phyloP scores from a whole-genome alignment of 1,284 basidiomycete genomes.

The Hymenochaete sp. region DNA sequence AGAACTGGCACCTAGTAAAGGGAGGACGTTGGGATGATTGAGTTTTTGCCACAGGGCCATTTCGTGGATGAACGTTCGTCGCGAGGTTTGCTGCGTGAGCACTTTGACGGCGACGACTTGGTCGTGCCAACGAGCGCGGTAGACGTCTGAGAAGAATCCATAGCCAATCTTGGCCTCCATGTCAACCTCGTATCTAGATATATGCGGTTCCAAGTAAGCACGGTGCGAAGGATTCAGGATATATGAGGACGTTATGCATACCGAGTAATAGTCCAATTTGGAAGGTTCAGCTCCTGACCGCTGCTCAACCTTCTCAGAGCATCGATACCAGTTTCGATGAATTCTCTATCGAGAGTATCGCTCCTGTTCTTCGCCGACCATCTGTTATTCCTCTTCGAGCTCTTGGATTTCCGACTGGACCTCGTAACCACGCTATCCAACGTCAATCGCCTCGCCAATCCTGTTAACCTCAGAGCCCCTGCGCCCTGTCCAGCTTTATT shows the following conservation, averaged over 20 bases:
- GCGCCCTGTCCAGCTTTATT: conserved; percentile 1
- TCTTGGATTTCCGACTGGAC: conserved; percentile 11
- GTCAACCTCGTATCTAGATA: conserved; percentile 51
- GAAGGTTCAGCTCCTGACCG: conserved; percentile 33
- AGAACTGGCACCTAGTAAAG: conserved; percentile 53
- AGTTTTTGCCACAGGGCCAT: conserved; percentile 45
- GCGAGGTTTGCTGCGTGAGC: conserved; percentile 39
- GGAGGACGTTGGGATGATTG: conserved; percentile 44
- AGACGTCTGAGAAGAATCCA: conserved; percentile 66
- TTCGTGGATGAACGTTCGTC: conserved; percentile 42
- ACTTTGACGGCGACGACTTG: conserved; percentile 55
- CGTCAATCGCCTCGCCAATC: conserved; percentile 19
- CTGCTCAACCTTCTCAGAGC: conserved; percentile 32
- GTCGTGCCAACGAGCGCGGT: conserved; percentile 53
- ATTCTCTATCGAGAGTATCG: conserved; percentile 36
- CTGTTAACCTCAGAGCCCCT: conserved; percentile 23
- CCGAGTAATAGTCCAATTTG: conserved; percentile 68
- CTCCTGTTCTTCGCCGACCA: conserved; percentile 13
- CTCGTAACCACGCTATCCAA: conserved; percentile 14
- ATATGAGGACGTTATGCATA: conserved; percentile 23
- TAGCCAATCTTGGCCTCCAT: conserved; percentile 53
- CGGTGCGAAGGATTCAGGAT: conserved; percentile 1
- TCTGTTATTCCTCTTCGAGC: conserved; percentile 16
- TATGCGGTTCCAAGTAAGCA: too few species aligned
- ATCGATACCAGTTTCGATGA: conserved; percentile 42